Base-by-base conservation (phyloP, 2,329 filamentous ascomycete species). In the Microdochium trichocladiopsis region DNA sequence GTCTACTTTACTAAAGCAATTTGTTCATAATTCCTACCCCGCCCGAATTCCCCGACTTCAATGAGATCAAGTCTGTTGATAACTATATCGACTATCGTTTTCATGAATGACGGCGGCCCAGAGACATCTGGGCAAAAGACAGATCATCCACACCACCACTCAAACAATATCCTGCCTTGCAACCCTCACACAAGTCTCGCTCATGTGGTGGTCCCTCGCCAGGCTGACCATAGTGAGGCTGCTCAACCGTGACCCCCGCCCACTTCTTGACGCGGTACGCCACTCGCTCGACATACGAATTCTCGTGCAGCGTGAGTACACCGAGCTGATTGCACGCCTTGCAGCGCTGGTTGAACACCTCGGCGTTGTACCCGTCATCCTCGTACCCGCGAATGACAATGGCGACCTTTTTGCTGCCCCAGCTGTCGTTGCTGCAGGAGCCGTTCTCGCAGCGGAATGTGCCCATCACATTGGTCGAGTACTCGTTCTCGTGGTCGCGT, bases 211-310 rank as follows among this genome's bases (percentile, higher is more conserved):
- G 37, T 16, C 51, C 51, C 49, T 8, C 2, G 21, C 14, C 48
- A 8, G 12, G 28, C 1, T 12, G 10, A 10, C 1, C 16, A 24
- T 56, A 51, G 16, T 10, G 25, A 2, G 51, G 56, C 10, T 0
- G 16, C 37, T 56, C 50, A 41, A 57, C 4, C 10, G 23, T 1
- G 4, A 62, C 51, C 2, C 60, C 61, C 8, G 51, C 55, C 61
- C 61, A 63, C n/a, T 54, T 60, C 55, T 60, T 63, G 18, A 64
- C 49, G 33, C 62, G 50, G 31, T 64, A 62, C 3, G 61, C 50
- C 4, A 63, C 56, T 31, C 62, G 55, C 14, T 64, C 60, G 2
- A 57, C 53, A 25, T 65, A 65, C 21, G 59, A 57, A 1, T 51
- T 23, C 11, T 54, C 51, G 45, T 65, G 55, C 5, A 63, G 50